Base-by-base conservation (phyloP, 768 basidiomycete genomes). In the Mycena galericulata region DNA sequence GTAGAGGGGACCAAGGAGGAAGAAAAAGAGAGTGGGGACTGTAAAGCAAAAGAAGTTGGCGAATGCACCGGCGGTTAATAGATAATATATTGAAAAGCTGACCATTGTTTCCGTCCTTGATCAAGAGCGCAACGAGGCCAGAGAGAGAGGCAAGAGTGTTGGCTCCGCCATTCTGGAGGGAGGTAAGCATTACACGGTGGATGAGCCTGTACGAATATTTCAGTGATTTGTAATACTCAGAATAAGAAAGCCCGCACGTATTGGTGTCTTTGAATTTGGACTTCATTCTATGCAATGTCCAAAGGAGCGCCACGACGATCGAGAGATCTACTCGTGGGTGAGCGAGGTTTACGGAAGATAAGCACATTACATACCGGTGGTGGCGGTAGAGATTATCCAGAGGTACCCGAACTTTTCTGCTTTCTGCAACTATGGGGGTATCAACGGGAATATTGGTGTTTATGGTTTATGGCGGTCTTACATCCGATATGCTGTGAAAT, bases 291-390 rank as follows among this genome's bases (percentile, higher is more conserved):
- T 41, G 38, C 4, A 59, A 49, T 10, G n/a, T 59, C 38, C 47
- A 59, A 20, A 66, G 27, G n/a, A 66, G 65, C 2, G 65, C 26
- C 9, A 10, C 6, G 27, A 57, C 57, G 18, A 66, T 66, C 4
- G 38, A 38, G 22, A 66, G 49, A 53, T 66, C 65, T 62, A 53
- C 17, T 36, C 14, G 6, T 7, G 20, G 5, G 41, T 43, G 5
- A 6, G 41, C 17, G 18, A 43, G 20, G 18, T 43, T 43, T 17
- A 43, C 5, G 8, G 17, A 43, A n/a, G 9, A 43, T 43, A 43
- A 43, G 12, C 24, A 9, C 15, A 32, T 8, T 38, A 60, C 41
- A 12, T 22, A 62, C 40, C 62, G 6, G 26, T 30, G 1, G 17
- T 10, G 40, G 27, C 40, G 15, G 20, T 30, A 6, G 62, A 5